Evolutionary conservation across 345 rosid genomes (phyloP), one percentile per base, ranked within the genome.

Genomic region (Eucalyptus pauciflora): DNA sequence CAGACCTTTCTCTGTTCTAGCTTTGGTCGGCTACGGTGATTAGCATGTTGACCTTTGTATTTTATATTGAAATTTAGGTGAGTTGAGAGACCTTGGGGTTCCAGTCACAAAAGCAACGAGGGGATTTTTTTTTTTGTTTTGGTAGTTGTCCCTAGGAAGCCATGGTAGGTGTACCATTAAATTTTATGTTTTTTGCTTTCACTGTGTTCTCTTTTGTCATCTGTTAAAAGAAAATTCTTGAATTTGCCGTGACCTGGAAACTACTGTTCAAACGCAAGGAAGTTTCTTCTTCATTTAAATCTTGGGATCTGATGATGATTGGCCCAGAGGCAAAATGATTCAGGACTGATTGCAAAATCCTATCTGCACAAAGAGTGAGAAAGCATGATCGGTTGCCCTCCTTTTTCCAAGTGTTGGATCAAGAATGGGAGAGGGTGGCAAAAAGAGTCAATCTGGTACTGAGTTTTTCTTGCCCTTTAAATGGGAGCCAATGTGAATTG

Each of bases 141-240:
- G 50, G 87, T 90, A 86, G 88, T 88, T 91, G 91, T 92, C 90
- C 54, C 48, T 20, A 31, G 87, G 50, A 92, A 88, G 93, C 56
- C 67, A 88, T 88, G 94, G 91, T 95, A 92, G 95, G 96, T 93
- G 90, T 85, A 90, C 89, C 92, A 93, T 92, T 93, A 81, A 90
- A 89, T 92, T 92, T 88, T 87, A 56, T 86, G 80, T 90, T 90
- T 88, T 88, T 24, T 33, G 37, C 43, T 88, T 18, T 50, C 27
- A 88, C 83, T 37, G 83, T 37, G 83, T 45, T 76, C 43, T 7
- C 29, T 87, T 27, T 60, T 58, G 88, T 49, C 79, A 80, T 69
- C 54, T 50, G 45, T 86, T 11, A 54, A 49, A 13, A 22, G 79
- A 22, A 45, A 71, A 50, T 17, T 52, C 17, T 20, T 86, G 48